Percentiles rank a stretch among this genome's conserved stretches.
Conservation (phyloP, 2,329 filamentous ascomycete species). For the Penicillium sp. region DNA sequence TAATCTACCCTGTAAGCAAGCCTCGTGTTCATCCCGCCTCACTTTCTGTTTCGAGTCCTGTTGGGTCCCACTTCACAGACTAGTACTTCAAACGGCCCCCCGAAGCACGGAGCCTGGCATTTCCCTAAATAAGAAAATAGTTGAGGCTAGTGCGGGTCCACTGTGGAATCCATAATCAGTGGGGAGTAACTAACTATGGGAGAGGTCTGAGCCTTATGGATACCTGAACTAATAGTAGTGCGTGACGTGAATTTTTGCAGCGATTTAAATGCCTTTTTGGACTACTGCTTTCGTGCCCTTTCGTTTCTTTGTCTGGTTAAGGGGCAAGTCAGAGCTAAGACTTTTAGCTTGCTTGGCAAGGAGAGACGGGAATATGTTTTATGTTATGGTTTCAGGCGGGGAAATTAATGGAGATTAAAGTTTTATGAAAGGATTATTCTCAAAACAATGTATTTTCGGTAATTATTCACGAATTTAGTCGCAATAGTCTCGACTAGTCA, state of each 20-base stretch:
- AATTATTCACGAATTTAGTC: neutral
- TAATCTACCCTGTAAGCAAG: neutral
- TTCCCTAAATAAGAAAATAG: neutral
- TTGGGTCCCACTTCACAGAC: neutral
- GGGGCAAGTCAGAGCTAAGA: neutral
- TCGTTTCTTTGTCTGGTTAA: neutral
- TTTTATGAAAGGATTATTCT: neutral
- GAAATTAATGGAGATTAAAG: neutral
- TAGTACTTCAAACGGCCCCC: neutral
- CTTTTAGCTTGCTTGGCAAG: neutral
- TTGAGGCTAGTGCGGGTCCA: neutral
- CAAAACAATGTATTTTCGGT: neutral
- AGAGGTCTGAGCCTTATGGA: neutral
- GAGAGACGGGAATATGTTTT: neutral
- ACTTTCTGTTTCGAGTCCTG: neutral
- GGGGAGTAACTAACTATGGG: too few relatives aligned
- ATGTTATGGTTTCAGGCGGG: neutral
- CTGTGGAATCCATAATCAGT: neutral
- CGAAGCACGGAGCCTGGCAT: neutral
- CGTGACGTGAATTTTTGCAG: too few relatives aligned
- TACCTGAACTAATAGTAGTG: neutral
- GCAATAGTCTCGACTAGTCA: neutral
- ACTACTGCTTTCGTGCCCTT: too few relatives aligned
- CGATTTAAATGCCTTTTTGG: too few relatives aligned
- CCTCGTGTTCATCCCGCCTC: neutral